phyloP scores from a whole-genome alignment of 2,329 filamentous ascomycete genomes.

The Exutisphaerella laricina region DNA sequence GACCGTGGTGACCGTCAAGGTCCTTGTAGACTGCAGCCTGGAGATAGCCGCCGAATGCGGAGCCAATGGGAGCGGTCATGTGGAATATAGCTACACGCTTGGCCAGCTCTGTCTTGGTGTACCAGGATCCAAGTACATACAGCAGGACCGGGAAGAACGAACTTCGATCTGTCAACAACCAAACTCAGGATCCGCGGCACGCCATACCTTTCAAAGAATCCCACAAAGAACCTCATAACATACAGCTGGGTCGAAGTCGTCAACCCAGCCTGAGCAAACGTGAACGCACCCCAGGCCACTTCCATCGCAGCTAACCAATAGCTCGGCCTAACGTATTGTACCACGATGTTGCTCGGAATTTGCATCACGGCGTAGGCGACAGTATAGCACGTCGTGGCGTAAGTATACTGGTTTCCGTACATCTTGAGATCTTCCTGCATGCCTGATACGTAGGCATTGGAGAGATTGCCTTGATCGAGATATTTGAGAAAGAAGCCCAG shows the following conservation, averaged over 20 bases:
- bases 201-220: too few species aligned
- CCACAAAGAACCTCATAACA: background rate
- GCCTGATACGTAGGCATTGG: conserved; percentile 30
- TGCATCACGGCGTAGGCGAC: conserved; percentile 16
- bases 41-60: conserved; percentile 8
- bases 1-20: conserved; percentile 8
- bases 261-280: too few species aligned
- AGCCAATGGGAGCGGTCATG: conserved; percentile 9
- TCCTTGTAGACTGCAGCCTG: conserved; percentile 13
- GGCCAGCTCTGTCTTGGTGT: conserved; percentile 14
- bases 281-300: conserved; percentile 13
- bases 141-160: conserved; percentile 20
- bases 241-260: background rate
- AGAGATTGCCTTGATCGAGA: conserved; percentile 10
- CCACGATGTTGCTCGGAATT: conserved; percentile 13
- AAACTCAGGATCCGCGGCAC: background rate
- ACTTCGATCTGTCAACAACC: background rate
- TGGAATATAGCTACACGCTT: conserved; percentile 13
- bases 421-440: conserved; percentile 38
- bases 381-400: conserved; percentile 12
- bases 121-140: conserved; percentile 14
- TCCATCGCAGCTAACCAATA: conserved; percentile 10
- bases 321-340: conserved; percentile 10
- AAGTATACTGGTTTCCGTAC: conserved; percentile 34
- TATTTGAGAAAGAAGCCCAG: conserved; percentile 7